Evolutionary conservation across 192 early-diverging fungal species (phyloP).

Genomic region (Podila verticillata): DNA sequence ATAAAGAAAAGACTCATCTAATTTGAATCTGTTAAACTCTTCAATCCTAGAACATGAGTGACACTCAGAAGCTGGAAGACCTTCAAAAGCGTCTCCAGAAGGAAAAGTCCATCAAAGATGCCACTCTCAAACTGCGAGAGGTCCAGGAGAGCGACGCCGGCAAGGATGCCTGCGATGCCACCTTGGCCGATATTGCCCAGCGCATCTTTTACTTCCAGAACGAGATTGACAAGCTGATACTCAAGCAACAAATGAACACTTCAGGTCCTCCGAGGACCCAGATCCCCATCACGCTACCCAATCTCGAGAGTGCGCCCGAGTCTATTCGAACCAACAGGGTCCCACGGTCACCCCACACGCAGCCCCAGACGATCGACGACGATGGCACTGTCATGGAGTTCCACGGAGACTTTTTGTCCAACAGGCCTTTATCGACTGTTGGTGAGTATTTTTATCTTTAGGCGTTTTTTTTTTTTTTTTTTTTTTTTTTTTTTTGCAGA

Average conservation of each 20-base stretch:
- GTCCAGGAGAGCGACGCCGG: slow-evolving; percentile 45
- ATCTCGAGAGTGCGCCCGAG: slow-evolving; percentile 4
- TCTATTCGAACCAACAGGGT: neutral
- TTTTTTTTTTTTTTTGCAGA: no score
- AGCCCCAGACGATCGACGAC: slow-evolving; percentile 5
- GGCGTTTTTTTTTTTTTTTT: neutral
- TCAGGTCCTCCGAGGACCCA: slow-evolving; percentile 3
- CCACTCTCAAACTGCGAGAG: slow-evolving; percentile 42
- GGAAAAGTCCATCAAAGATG: slow-evolving; percentile 40
- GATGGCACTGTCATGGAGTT: slow-evolving; percentile 40
- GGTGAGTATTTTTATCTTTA: slow-evolving; percentile 35
- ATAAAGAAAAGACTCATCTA: no score
- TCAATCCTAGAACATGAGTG: slow-evolving; percentile 23
- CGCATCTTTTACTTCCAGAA: slow-evolving; percentile 75
- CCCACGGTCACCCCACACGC: neutral
- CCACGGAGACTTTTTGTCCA: slow-evolving; percentile 19
- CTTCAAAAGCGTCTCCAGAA: slow-evolving; percentile 37
- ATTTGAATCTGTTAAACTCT: neutral
- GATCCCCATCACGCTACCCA: slow-evolving; percentile 51
- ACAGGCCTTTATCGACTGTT: slow-evolving; percentile 54
- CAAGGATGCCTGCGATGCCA: slow-evolving; percentile 74
- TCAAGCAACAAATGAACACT: slow-evolving; percentile 53
- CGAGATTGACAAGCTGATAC: slow-evolving; percentile 68
- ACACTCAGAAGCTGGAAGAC: slow-evolving; percentile 44
- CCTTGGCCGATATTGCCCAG: slow-evolving; percentile 69